Evolutionary conservation across 169 alveolate genomes (phyloP).

Genomic region (Plasmodium vivax): DNA sequence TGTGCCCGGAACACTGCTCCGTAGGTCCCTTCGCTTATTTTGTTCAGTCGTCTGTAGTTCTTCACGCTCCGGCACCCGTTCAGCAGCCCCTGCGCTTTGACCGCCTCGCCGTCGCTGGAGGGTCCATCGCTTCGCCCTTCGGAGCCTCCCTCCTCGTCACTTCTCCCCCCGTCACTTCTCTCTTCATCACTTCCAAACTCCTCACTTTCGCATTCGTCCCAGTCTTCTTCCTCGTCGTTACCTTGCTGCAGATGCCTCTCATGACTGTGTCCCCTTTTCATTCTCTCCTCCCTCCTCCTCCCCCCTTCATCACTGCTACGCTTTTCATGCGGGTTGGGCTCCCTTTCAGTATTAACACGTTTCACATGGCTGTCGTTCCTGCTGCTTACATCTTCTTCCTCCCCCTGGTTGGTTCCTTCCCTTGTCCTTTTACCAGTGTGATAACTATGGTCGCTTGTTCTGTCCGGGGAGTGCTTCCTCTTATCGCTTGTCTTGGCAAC

Average conservation of each 20-base stretch:
- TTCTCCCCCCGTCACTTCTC: neutral
- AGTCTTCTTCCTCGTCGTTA: neutral
- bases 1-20: conserved; percentile 96
- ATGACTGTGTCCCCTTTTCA: neutral
- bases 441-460: neutral
- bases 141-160: neutral
- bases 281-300: neutral
- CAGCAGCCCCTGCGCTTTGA: conserved; percentile 16
- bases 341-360: neutral
- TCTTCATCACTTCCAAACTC: neutral
- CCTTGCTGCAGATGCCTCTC: neutral
- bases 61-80: conserved; percentile 79
- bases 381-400: neutral
- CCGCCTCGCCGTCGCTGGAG: conserved; percentile 23
- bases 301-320: neutral
- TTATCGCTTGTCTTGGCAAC: neutral
- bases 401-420: neutral
- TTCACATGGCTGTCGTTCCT: neutral
- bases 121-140: neutral
- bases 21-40: conserved; percentile 96
- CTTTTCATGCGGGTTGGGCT: neutral
- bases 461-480: neutral
- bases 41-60: conserved; percentile 90
- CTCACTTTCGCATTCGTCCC: neutral
- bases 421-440: neutral